Conservation (phyloP, 768 basidiomycete genomes). For the Clathrus columnatus region DNA sequence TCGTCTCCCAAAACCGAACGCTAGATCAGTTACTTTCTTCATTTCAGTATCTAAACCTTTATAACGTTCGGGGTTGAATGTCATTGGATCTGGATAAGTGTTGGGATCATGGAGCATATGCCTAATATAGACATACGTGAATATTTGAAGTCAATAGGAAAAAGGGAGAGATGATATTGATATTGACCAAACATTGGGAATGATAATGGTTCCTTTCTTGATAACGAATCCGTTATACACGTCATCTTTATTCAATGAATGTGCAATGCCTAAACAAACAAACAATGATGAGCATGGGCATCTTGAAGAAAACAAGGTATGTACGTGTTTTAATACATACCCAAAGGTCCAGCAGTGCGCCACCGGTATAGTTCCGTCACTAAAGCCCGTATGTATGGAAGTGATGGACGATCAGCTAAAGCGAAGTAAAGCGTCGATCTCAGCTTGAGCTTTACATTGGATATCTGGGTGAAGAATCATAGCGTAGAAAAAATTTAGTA, state of each 20-base stretch:
- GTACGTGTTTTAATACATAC: conserved; percentile 1
- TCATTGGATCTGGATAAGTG: conserved; percentile 16
- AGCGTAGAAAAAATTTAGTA: conserved; percentile 10
- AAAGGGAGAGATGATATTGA: background rate
- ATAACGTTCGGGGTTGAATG: conserved; percentile 16
- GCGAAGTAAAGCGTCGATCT: no score
- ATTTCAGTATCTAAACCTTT: background rate
- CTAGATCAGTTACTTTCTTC: background rate
- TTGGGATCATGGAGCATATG: conserved; percentile 14
- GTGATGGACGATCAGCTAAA: background rate
- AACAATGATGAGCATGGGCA: background rate
- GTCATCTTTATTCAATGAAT: no score
- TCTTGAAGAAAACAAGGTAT: background rate
- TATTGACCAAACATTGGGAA: conserved; percentile 17
- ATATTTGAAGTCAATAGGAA: no score
- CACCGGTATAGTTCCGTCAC: conserved; percentile 18
- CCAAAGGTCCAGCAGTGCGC: conserved; percentile 14
- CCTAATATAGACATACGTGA: no score
- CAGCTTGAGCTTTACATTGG: conserved; percentile 4
- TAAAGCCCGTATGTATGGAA: conserved; percentile 13
- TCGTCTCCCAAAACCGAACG: conserved; percentile 1
- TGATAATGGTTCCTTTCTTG: conserved; percentile 3
- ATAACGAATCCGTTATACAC: no score
- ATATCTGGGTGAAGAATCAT: conserved; percentile 11
- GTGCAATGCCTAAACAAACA: background rate